Conservation (phyloP, 805 yeast genomes). For the Metschnikowia noctiluminum region DNA sequence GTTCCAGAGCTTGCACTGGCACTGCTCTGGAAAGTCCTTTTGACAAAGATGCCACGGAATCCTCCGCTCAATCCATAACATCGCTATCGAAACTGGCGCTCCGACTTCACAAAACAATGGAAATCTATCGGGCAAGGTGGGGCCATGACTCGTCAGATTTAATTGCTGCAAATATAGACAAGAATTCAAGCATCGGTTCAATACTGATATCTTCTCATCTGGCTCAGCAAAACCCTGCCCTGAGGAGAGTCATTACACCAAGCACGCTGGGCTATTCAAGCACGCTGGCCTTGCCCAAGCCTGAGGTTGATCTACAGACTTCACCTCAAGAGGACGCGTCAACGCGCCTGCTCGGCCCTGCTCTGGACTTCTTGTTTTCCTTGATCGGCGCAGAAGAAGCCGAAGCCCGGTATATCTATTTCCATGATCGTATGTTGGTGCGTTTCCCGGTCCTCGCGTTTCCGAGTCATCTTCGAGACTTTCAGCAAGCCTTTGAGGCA, state of each 20-base stretch:
- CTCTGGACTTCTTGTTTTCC: background rate
- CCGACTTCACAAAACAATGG: background rate
- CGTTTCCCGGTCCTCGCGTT: conserved; percentile 50
- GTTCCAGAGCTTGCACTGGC: too few species aligned
- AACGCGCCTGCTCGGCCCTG: background rate
- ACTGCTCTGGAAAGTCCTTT: too few species aligned
- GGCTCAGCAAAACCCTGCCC: too few species aligned
- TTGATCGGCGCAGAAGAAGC: conserved; percentile 27
- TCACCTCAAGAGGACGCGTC: background rate
- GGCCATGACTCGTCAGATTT: background rate
- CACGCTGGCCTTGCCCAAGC: too few species aligned
- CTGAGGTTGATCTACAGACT: background rate
- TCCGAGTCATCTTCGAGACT: conserved; percentile 32
- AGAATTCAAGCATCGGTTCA: background rate
- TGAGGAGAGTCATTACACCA: too few species aligned
- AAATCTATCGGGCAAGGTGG: background rate
- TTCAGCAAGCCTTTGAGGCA: conserved; percentile 37
- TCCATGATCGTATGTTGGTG: conserved; percentile 36
- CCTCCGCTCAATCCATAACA: background rate
- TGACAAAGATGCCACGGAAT: background rate
- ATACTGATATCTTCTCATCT: too few species aligned
- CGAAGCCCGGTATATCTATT: conserved; percentile 30
- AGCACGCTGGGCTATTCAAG: too few species aligned
- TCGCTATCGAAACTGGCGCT: background rate
- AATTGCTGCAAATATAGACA: background rate